phyloP scores from a whole-genome alignment of 2,329 filamentous ascomycete species.

The Phoma sp. region DNA sequence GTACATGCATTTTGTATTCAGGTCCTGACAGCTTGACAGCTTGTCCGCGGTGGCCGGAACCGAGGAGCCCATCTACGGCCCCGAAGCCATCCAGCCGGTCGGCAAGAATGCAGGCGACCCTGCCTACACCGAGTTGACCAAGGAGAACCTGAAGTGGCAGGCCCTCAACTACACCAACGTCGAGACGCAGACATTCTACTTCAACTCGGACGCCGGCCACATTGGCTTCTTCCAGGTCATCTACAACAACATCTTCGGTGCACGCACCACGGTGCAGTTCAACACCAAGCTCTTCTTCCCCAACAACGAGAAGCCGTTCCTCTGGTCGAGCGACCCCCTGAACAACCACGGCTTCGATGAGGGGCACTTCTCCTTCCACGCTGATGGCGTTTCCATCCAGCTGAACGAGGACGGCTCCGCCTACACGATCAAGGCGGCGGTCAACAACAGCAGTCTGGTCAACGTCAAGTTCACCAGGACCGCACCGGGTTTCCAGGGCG shows the following conservation, averaged over 20 bases:
- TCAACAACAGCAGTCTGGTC: conserved; percentile 79
- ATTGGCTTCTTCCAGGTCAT: conserved; percentile 87
- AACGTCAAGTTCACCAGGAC: conserved; percentile 80
- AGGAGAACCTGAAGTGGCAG: conserved; percentile 82
- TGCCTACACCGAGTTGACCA: conserved; percentile 79
- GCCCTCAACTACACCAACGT: conserved; percentile 83
- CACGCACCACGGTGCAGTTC: conserved; percentile 91
- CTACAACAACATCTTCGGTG: conserved; percentile 93
- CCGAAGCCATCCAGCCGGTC: conserved; percentile 84
- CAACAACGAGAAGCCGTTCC: conserved; percentile 71
- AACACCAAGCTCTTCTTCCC: conserved; percentile 89
- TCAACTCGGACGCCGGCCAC: conserved; percentile 78
- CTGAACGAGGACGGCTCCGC: conserved; percentile 81
- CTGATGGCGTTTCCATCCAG: conserved; percentile 82
- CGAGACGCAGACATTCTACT: conserved; percentile 94
- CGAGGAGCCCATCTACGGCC: conserved; percentile 93
- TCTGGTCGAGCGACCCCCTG: conserved; percentile 85
- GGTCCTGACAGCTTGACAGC: conserved; percentile 46
- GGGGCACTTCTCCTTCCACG: conserved; percentile 81
- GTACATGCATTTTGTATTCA: conserved; percentile 3
- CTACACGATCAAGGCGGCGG: conserved; percentile 90
- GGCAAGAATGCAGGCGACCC: conserved; percentile 77
- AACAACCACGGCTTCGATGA: conserved; percentile 83
- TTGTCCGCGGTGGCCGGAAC: conserved; percentile 86
- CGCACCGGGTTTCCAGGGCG: conserved; percentile 82